phyloP scores from a whole-genome alignment of 1,284 basidiomycete species.

The Trichosporon asahii region DNA sequence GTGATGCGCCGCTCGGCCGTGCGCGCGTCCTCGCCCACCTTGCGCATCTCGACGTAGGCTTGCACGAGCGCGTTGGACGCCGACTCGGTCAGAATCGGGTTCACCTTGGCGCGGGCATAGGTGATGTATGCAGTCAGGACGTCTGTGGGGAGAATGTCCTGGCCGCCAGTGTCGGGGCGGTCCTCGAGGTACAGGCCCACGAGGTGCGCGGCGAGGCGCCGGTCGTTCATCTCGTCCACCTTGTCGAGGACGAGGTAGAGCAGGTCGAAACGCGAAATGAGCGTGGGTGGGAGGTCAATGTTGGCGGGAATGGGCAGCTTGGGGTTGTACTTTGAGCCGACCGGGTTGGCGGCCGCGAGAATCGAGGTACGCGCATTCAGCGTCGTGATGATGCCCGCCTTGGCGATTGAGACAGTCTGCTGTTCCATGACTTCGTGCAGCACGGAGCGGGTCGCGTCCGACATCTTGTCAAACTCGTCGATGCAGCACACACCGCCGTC shows the following conservation, averaged over 20 bases:
- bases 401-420: slow-evolving; percentile 99
- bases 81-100: slow-evolving; percentile 82
- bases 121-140: slow-evolving; percentile 92
- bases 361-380: slow-evolving; percentile 96
- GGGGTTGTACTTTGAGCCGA: slow-evolving; percentile 91
- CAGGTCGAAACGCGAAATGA: slow-evolving; percentile 96
- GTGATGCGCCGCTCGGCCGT: slow-evolving; percentile 90
- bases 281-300: slow-evolving; percentile 91
- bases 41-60: slow-evolving; percentile 90
- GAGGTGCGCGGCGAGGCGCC: slow-evolving; percentile 87
- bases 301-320: slow-evolving; percentile 77
- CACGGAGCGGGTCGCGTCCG: slow-evolving; percentile 90
- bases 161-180: slow-evolving; percentile 63
- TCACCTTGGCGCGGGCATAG: slow-evolving; percentile 82
- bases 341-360: slow-evolving; percentile 93
- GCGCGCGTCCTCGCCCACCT: slow-evolving; percentile 83
- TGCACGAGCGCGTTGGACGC: slow-evolving; percentile 80
- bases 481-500: slow-evolving; percentile 99
- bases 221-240: slow-evolving; percentile 83
- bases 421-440: slow-evolving; percentile 99
- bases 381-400: slow-evolving; percentile 98
- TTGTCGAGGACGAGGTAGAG: slow-evolving; percentile 97
- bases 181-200: slow-evolving; percentile 94
- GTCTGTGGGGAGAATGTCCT: slow-evolving; percentile 79
- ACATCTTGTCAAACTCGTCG: slow-evolving; percentile 99